These are phyloP conservation scores for Boletellus sp. DNA, from an alignment of 1,284 basidiomycete genomes.

Conservation along the genomic window DNA sequence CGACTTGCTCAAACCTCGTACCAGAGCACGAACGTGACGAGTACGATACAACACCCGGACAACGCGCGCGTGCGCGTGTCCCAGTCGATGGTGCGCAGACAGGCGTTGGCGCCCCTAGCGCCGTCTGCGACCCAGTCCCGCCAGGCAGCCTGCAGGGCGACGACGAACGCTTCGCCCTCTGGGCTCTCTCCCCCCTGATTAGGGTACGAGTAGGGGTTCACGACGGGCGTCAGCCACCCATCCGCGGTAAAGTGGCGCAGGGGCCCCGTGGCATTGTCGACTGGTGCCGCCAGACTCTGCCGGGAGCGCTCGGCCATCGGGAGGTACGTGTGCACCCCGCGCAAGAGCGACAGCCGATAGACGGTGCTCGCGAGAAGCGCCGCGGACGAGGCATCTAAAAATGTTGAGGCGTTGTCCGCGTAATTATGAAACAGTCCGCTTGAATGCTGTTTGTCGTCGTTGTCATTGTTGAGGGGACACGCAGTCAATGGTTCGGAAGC, in stretches of 20 bases:
- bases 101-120: constrained; percentile 41
- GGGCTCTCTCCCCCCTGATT: constrained; percentile 48
- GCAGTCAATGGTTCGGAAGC: too few species aligned
- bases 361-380: constrained; percentile 77
- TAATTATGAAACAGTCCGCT: constrained; percentile 76
- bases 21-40: too few species aligned
- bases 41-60: too few species aligned
- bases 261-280: constrained; percentile 1
- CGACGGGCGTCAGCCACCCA: constrained; percentile 68
- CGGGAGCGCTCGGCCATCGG: constrained; percentile 58
- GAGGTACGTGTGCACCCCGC: constrained; percentile 48
- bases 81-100: neutral
- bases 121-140: constrained; percentile 63
- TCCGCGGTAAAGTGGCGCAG: constrained; percentile 44
- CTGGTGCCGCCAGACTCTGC: constrained; percentile 41
- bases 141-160: constrained; percentile 70
- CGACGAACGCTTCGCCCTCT: constrained; percentile 67
- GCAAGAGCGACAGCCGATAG: constrained; percentile 61
- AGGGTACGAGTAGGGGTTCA: constrained; percentile 59
- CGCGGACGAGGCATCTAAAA: constrained; percentile 74
- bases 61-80: neutral
- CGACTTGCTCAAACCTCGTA: too few species aligned
- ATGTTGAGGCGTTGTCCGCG: constrained; percentile 55
- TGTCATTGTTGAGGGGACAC: too few species aligned
- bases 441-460: constrained; percentile 36